Base-by-base conservation (phyloP, 1,284 basidiomycete genomes). In the Microbotryomycetes sp. region DNA sequence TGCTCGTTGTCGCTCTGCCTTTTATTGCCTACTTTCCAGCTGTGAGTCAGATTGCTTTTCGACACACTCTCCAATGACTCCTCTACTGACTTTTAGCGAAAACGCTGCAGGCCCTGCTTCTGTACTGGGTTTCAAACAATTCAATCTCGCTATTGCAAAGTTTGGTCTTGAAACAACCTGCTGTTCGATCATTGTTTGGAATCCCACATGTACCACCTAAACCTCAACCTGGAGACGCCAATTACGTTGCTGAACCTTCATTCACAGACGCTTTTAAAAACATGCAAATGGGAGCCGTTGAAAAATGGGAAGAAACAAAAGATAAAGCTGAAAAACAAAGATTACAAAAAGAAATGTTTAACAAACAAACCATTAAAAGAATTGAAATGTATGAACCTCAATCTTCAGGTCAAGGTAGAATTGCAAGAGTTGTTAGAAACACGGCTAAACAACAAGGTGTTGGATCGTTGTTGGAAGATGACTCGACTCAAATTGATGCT, bases 1-100 rank as follows among this genome's bases (percentile, higher is more conserved):
- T 86, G 23, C 83, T 85, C 14, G 69, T 88, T 42, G 68, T 80
- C 25, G 79, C 83, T 30, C 75, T 89, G 31, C 82, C 78, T 65
- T 78, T 91, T 71, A 83, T 91, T 50, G 74, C 75, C 23, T 70
- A 72, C 50, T 76, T 79, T 59, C 66, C 69, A 1, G 69, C 67
- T 22, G 67, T 66, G 56, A 58, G 52, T 61, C 25, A 54, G 23
- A 15, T 19, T 28, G 30, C 22, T 25, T 58, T 14, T 25, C 22
- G 50, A 45, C 6, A 36, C 19, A 19, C 16, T 6, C 54, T 56
- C 50, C 57, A 47, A 60, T 42, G 48, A 60, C 58, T 36, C 58
- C 49, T 53, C 55, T 51, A 28, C 47, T 56, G 32, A 42, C 62
- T 23, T 12, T 32, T 25, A 22, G 19, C 42, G n/a, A 23, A 23